These are phyloP conservation scores for Talaromyces amestolkiae DNA, from an alignment of 2,329 filamentous ascomycete species.

Conservation along the genomic window DNA sequence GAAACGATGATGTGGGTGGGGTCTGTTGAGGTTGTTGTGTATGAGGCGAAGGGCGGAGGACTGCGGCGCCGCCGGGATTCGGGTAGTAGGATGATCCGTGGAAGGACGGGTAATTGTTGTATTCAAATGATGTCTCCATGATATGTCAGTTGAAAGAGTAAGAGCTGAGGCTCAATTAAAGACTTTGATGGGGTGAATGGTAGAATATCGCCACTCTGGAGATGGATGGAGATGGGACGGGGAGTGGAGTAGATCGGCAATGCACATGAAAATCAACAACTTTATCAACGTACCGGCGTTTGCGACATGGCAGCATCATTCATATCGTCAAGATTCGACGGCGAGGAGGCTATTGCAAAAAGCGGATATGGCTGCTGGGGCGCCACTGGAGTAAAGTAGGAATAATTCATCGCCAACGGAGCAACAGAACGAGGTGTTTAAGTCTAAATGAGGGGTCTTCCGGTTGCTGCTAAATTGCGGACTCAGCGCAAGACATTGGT, in stretches of 20 bases:
- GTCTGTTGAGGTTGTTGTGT: constrained; percentile 32
- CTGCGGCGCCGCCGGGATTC: neutral
- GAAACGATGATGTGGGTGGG: constrained; percentile 35
- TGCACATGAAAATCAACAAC: neutral
- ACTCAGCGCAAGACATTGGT: neutral
- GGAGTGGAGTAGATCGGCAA: constrained; percentile 1
- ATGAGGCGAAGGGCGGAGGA: constrained; percentile 16
- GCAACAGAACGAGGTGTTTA: neutral
- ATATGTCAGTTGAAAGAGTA: neutral
- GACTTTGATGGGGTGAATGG: neutral
- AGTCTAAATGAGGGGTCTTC: neutral
- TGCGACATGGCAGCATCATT: constrained; percentile 28
- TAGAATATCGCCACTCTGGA: neutral
- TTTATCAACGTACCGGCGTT: constrained; percentile 32
- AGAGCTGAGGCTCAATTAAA: neutral
- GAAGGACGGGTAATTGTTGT: constrained; percentile 37
- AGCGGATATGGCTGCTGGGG: constrained; percentile 49
- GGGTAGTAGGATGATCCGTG: constrained; percentile 30
- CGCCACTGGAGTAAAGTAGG: constrained; percentile 30
- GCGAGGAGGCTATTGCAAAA: constrained; percentile 45
- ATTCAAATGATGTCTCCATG: constrained; percentile 30
- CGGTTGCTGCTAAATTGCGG: neutral
- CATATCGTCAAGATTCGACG: constrained; percentile 21
- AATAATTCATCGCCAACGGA: constrained; percentile 54
- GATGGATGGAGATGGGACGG: neutral